Evolutionary conservation across 495 filamentous ascomycete species (phyloP).

Genomic region (Trichoderma gamsii): DNA sequence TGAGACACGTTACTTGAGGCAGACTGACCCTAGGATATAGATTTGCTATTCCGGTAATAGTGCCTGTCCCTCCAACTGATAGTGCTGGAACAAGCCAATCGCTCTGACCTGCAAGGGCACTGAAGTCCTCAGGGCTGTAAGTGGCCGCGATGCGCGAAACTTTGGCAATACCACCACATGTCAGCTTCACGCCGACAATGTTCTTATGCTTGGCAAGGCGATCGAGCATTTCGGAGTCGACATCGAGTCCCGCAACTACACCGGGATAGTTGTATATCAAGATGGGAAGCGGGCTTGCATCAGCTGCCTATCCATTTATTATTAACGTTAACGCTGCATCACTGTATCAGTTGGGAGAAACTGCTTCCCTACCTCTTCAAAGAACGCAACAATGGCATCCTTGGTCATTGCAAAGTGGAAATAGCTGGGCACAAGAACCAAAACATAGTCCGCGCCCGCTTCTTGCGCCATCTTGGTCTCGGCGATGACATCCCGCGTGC

Average conservation of each 20-base stretch:
- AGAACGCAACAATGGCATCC: constrained; percentile 3
- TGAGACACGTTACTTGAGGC: neutral
- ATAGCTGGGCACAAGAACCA: constrained; percentile 13
- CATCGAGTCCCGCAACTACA: constrained; percentile 22
- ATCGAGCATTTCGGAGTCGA: constrained; percentile 31
- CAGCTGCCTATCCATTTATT: neutral
- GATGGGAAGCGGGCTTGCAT: constrained; percentile 9
- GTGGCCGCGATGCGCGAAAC: constrained; percentile 22
- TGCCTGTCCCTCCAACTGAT: constrained; percentile 24
- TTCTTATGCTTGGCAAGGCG: constrained; percentile 26
- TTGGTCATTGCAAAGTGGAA: constrained; percentile 5
- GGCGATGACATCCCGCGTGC: constrained; percentile 25
- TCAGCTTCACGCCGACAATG: constrained; percentile 36
- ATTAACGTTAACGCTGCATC: neutral
- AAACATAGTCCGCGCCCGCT: constrained; percentile 20
- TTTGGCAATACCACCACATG: constrained; percentile 31
- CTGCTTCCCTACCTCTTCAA: neutral
- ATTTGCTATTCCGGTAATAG: constrained; percentile 30
- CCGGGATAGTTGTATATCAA: constrained; percentile 17
- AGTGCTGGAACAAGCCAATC: constrained; percentile 29
- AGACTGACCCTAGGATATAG: constrained; percentile 22
- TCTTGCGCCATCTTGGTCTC: constrained; percentile 26
- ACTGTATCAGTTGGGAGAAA: neutral
- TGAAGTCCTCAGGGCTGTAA: constrained; percentile 22
- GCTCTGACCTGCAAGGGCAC: constrained; percentile 24